Conservation (phyloP, 2,329 filamentous ascomycete genomes). For the Blastomyces percursus region DNA sequence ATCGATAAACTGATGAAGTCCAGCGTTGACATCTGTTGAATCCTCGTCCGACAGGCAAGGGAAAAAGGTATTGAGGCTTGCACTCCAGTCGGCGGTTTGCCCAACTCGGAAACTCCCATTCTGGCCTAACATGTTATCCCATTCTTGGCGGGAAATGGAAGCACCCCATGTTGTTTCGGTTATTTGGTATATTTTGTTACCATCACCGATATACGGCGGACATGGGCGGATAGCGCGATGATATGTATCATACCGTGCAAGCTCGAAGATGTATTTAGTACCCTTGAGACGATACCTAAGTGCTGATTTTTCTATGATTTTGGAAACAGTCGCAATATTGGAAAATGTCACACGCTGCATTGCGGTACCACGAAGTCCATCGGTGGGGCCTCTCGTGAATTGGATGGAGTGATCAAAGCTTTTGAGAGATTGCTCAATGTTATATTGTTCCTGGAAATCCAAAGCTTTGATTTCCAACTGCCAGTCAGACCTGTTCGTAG, state of each 20-base stretch:
- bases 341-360: constrained; percentile 25
- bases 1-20: constrained; percentile 28
- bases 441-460: constrained; percentile 24
- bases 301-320: constrained; percentile 31
- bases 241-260: constrained; percentile 34
- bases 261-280: constrained; percentile 34
- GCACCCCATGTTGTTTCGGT: constrained; percentile 29
- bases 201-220: not conserved
- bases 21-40: constrained; percentile 15
- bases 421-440: constrained; percentile 20
- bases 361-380: constrained; percentile 19
- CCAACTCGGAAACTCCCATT: constrained; percentile 27
- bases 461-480: constrained; percentile 33
- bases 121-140: constrained; percentile 32
- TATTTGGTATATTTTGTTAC: constrained; percentile 15
- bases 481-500: constrained; percentile 27
- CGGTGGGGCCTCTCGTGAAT: constrained; percentile 16
- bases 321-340: constrained; percentile 18
- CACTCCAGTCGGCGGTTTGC: constrained; percentile 25
- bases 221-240: constrained; percentile 4
- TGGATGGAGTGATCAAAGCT: constrained; percentile 23
- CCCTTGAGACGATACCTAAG: constrained; percentile 30
- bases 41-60: constrained; percentile 16
- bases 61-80: constrained; percentile 28
- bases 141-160: constrained; percentile 28